Conservation (phyloP, 805 yeast species). For the Yamadazyma sp. region DNA sequence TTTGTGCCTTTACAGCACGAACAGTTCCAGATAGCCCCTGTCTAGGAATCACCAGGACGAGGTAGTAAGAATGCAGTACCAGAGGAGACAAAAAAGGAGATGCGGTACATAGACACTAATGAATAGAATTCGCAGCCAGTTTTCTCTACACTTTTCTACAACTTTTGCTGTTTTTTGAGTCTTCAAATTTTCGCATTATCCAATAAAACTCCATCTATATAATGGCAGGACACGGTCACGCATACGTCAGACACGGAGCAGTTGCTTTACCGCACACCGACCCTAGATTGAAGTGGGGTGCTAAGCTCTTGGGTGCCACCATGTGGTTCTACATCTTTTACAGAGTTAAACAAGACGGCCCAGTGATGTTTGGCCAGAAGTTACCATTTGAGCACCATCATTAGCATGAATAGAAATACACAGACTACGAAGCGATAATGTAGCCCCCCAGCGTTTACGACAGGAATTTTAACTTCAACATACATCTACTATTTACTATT, state of each 20-base stretch:
- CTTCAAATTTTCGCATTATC: conserved; percentile 6
- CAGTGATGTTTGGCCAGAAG: conserved; percentile 53
- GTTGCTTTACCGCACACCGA: conserved; percentile 68
- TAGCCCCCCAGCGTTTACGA: no score
- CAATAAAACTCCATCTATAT: conserved; percentile 12
- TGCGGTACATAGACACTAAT: not conserved
- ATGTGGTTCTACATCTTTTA: conserved; percentile 90
- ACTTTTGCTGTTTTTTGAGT: not conserved
- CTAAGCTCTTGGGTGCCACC: conserved; percentile 74
- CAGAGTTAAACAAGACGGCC: conserved; percentile 72
- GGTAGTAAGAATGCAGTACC: conserved; percentile 1
- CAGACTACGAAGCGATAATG: no score
- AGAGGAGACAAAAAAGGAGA: not conserved
- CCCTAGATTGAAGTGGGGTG: conserved; percentile 54
- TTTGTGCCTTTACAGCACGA: conserved; percentile 14
- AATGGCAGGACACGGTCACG: conserved; percentile 45
- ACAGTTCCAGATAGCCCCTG: conserved; percentile 12
- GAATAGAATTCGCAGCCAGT: not conserved
- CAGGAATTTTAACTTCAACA: not conserved
- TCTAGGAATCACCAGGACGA: no score
- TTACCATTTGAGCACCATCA: conserved; percentile 40
- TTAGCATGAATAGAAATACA: conserved; percentile 7
- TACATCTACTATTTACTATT: not conserved
- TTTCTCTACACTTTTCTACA: not conserved
- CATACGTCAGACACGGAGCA: conserved; percentile 54